Evolutionary conservation across 257 asterid species (phyloP).

Genomic region (Solanum chiquidenum): DNA sequence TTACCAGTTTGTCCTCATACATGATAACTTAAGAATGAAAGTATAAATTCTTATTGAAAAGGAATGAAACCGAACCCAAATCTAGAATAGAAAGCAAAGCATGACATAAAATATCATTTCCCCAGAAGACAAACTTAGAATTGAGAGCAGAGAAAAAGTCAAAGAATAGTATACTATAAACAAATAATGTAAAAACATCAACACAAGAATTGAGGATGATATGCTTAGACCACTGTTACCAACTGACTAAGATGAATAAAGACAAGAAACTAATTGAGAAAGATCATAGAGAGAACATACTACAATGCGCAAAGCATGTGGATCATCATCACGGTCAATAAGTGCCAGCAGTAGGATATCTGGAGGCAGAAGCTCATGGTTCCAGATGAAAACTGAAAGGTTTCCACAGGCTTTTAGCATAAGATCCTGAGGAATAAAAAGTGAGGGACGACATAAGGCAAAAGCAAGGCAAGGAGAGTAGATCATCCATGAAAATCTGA

Average conservation of each 20-base stretch:
- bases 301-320: conserved; percentile 85
- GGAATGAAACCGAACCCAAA: background rate
- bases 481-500: background rate
- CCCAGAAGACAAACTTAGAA: background rate
- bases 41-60: background rate
- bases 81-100: background rate
- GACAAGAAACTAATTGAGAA: conserved; percentile 1
- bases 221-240: background rate
- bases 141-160: background rate
- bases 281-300: conserved; percentile 33
- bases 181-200: background rate
- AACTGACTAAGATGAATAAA: background rate
- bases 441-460: background rate
- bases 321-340: conserved; percentile 94
- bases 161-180: background rate
- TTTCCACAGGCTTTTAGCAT: conserved; percentile 74
- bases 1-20: background rate
- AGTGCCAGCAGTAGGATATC: conserved; percentile 88
- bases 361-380: conserved; percentile 82
- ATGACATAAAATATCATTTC: background rate
- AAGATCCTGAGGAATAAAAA: conserved; percentile 60
- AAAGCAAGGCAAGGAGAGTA: background rate
- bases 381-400: conserved; percentile 86
- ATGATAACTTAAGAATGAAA: background rate
- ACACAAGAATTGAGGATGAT: background rate